Evolutionary conservation across 1,139 yeast genomes (phyloP).

Genomic region (Saccharomyces pastorianus): DNA sequence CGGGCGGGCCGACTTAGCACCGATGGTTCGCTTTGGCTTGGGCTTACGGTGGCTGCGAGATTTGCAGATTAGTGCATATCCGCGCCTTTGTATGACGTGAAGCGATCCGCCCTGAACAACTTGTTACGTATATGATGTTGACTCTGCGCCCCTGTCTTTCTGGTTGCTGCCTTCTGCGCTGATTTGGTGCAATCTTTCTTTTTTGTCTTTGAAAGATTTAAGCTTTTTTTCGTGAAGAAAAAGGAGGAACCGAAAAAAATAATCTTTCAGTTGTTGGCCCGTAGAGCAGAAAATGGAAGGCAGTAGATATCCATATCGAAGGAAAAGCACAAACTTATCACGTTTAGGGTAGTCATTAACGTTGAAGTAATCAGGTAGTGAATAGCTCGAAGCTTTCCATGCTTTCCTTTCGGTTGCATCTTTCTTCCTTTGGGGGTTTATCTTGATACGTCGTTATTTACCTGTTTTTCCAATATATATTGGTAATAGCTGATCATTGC

Average conservation of each 20-base stretch:
- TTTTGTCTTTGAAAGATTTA: background rate
- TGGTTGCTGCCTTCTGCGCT: background rate
- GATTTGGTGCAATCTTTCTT: background rate
- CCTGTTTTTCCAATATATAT: background rate
- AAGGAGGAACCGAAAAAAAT: background rate
- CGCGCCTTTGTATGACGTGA: background rate
- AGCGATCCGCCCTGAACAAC: background rate
- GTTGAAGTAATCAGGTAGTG: background rate
- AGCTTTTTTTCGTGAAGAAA: background rate
- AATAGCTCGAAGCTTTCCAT: background rate
- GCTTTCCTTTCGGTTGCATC: constrained; percentile 1
- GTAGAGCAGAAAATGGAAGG: background rate
- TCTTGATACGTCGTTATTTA: background rate
- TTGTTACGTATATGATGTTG: background rate
- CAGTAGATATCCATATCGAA: background rate
- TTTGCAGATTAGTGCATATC: constrained; percentile 1
- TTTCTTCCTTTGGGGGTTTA: background rate
- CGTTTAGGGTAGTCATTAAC: background rate
- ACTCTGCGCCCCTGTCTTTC: background rate
- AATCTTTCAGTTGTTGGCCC: background rate
- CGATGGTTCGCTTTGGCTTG: background rate
- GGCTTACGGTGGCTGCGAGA: background rate
- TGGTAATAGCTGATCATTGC: background rate
- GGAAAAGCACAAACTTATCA: background rate
- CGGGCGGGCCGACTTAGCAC: background rate